These are phyloP conservation scores for Mycena haematopus DNA, from an alignment of 768 basidiomycete species.

Conservation along the genomic window DNA sequence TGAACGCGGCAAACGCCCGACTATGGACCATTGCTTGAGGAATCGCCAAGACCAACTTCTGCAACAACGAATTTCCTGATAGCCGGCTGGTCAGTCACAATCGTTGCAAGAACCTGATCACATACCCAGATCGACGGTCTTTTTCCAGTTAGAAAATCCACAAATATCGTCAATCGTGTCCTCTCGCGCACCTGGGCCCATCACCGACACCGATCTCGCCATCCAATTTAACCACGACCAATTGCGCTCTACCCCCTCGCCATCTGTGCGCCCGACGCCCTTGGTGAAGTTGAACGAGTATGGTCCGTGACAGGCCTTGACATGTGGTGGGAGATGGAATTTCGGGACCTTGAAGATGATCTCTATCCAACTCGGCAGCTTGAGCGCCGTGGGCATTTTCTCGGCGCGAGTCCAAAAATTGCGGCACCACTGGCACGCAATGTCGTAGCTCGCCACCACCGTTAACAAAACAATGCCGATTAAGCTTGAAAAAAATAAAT, in stretches of 20 bases:
- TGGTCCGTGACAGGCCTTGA: background rate
- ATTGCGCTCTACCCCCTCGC: conserved; percentile 40
- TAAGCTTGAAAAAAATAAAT: background rate
- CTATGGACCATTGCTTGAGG: conserved; percentile 14
- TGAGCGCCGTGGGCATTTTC: background rate
- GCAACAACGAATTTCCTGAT: conserved; percentile 23
- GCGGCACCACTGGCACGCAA: conserved; percentile 34
- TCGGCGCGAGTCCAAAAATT: conserved; percentile 25
- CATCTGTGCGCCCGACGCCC: conserved; percentile 38
- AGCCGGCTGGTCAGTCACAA: background rate
- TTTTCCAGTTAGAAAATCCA: conserved; percentile 32
- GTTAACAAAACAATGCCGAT: background rate
- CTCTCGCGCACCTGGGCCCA: conserved; percentile 23
- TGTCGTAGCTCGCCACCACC: conserved; percentile 30
- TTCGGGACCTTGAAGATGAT: conserved; percentile 3
- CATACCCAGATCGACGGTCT: conserved; percentile 27
- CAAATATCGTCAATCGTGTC: conserved; percentile 37
- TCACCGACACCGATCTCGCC: conserved; percentile 6
- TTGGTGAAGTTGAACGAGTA: conserved; percentile 38
- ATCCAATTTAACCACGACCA: conserved; percentile 38
- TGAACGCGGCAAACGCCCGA: conserved; percentile 2
- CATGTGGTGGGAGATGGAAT: background rate
- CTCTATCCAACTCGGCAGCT: background rate
- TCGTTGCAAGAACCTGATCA: background rate
- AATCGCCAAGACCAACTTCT: conserved; percentile 16